Evolutionary conservation across 176 grass and related monocot genomes (phyloP), one percentile per base, ranked within the genome.

Genomic region (Urochloa ruziziensis): DNA sequence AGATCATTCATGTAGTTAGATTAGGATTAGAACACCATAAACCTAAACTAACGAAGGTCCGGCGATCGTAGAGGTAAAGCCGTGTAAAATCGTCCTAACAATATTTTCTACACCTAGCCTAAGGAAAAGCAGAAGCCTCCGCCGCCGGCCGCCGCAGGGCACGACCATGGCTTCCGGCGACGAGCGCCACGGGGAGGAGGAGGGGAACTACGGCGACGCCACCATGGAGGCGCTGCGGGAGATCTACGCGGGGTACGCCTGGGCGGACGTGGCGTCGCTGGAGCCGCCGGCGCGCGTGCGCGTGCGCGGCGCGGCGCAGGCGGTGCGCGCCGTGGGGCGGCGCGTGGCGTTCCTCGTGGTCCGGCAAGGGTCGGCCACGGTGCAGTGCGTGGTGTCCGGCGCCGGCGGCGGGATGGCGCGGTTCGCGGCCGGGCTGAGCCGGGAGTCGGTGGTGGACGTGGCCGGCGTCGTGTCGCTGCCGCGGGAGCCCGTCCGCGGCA

Each of bases 391-490:
- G 14, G 84, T 92, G 27, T 39, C 83, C 44, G 59, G 14, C 8
- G 84, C 77, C 48, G 83, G 80, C 30, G 79, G 56, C 2, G 83
- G 80, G 42, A 85, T 91, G 88, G 90, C 86, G 70, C 86, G 82
- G 39, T 93, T 96, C n/a, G 90, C 88, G 34, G 88, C 86, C 0
- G 76, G 72, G 25, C 76, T 96, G 78, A 91, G 83, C 80, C 88
- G 88, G 58, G 94, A 96, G 81, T 96, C 94, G 6, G 83, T 87
- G 64, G 72, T 93, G 37, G 94, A 96, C 42, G 58, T 96, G 21
- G 88, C 88, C 67, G 91, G 91, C 44, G 84, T 89, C 33, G 64
- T 96, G 28, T 82, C 90, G 6, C 35, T 93, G 34, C 90, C 90
- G 2, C 89, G 87, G 15, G 88, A 88, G 4, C 85, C 82, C 42